Evolutionary conservation across 441 rosid genomes (phyloP), one percentile per base, ranked within the genome.

Genomic region (Jatropha multifida): DNA sequence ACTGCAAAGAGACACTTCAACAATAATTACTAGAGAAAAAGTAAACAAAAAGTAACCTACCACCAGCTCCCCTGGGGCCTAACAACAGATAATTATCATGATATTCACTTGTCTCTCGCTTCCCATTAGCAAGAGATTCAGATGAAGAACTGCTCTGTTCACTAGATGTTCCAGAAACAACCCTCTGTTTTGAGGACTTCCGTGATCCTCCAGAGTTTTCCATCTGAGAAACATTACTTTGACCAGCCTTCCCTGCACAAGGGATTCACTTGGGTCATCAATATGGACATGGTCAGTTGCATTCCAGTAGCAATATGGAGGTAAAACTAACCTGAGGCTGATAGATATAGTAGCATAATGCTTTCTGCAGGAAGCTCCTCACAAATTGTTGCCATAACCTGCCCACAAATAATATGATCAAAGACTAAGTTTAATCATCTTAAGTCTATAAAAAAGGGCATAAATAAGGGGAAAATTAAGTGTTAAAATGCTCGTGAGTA

Each of bases 331-430:
- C 99, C 97, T 74, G 97, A 84, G 56, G 97, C 92, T 59, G 99
- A 90, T 72, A 95, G 69, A 85, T 95, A 93, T 76, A 95, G 67
- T 69, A 95, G 82, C 91, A 90, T 82, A 75, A 95, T 74, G 80
- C 94, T 81, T 84, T 95, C 98, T 3, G 91, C 88, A 75, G 90
- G 92, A 55, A 95, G 97, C 83, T 92, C 97, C 80, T 92, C 97
- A 71, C 92, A 89, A 37, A 93, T 80, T 78, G 96, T 93, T 32
- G 99, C 98, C 80, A 95, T 82, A 71, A 88, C 99, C 99, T 93
- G 87, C 82, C 26, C 79, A 66, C 46, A 68, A 69, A 23, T 42
- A 10, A 23, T 73, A 20, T 69, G 71, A 18, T 77, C 69, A 67
- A 74, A 59, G 17, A 75, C 27, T 23, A 55, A 62, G 40, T 26